phyloP scores from a whole-genome alignment of 2,329 filamentous ascomycete species.

The Sporothrix mexicana region DNA sequence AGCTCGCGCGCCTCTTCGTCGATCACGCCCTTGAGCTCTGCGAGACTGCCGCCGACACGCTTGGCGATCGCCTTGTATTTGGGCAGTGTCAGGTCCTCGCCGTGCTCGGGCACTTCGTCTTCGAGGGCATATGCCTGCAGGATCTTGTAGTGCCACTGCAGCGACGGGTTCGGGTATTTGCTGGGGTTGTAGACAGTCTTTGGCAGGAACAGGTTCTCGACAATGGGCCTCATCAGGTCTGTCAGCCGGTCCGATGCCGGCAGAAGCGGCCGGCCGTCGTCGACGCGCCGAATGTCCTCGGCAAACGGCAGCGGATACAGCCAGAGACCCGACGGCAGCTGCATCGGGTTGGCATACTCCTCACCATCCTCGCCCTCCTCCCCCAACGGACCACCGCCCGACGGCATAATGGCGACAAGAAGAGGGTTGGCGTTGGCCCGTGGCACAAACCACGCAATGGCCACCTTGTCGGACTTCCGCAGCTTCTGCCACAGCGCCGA shows the following conservation, averaged over 20 bases:
- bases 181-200: constrained; percentile 81
- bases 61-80: constrained; percentile 89
- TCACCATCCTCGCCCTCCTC: neutral
- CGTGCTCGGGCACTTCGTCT: constrained; percentile 80
- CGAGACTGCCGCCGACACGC: constrained; percentile 77
- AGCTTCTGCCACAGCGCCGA: constrained; percentile 89
- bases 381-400: constrained; percentile 43
- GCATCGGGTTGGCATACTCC: constrained; percentile 65
- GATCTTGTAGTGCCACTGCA: constrained; percentile 98
- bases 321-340: constrained; percentile 85
- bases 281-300: constrained; percentile 83
- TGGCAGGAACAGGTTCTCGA: constrained; percentile 87
- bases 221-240: constrained; percentile 79
- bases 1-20: constrained; percentile 57
- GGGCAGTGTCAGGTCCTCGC: constrained; percentile 79
- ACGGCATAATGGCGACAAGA: constrained; percentile 82
- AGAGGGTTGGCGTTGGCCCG: constrained; percentile 79
- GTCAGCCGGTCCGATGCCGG: constrained; percentile 72
- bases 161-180: constrained; percentile 87
- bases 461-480: constrained; percentile 77
- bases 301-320: constrained; percentile 85
- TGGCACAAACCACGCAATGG: constrained; percentile 86
- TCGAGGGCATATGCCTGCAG: constrained; percentile 89
- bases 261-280: constrained; percentile 59
- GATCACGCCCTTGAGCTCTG: constrained; percentile 75